Evolutionary conservation across 2,329 filamentous ascomycete genomes (phyloP).

Genomic region (Colletotrichum phormii): DNA sequence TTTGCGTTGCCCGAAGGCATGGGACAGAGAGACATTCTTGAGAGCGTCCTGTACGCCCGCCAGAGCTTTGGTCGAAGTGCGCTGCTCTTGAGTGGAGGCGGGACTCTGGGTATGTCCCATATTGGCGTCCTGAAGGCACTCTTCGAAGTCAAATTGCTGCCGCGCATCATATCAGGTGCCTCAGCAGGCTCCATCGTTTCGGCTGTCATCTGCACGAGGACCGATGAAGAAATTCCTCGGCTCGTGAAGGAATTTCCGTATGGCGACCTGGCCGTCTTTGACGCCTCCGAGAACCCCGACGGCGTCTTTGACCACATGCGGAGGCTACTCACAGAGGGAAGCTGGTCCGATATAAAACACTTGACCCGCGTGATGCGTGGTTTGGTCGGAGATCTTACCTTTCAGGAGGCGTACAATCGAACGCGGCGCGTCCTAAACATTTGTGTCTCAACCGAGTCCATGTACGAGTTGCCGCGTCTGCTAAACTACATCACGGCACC

Average conservation of each 20-base stretch:
- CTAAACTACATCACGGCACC: conserved; percentile 95
- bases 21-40: conserved; percentile 70
- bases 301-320: conserved; percentile 76
- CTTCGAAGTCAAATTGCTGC: conserved; percentile 79
- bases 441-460: conserved; percentile 86
- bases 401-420: conserved; percentile 96
- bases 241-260: conserved; percentile 79
- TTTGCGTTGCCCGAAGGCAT: conserved; percentile 62
- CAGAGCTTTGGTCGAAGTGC: conserved; percentile 89
- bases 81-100: conserved; percentile 84
- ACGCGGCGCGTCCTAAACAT: conserved; percentile 94
- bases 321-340: conserved; percentile 82
- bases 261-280: conserved; percentile 86
- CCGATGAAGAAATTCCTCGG: conserved; percentile 80
- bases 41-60: conserved; percentile 77
- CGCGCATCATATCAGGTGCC: conserved; percentile 87
- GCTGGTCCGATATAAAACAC: conserved; percentile 86
- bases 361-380: conserved; percentile 83
- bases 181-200: conserved; percentile 90
- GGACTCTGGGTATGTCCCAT: conserved; percentile 92
- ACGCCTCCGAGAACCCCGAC: conserved; percentile 68
- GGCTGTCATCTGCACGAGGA: conserved; percentile 81
- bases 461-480: conserved; percentile 87
- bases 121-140: conserved; percentile 88
- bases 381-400: conserved; percentile 89